Evolutionary conservation across 352 stramenopile species (phyloP), one percentile per base, ranked within the genome.

Genomic region (Vaucheria bursata): DNA sequence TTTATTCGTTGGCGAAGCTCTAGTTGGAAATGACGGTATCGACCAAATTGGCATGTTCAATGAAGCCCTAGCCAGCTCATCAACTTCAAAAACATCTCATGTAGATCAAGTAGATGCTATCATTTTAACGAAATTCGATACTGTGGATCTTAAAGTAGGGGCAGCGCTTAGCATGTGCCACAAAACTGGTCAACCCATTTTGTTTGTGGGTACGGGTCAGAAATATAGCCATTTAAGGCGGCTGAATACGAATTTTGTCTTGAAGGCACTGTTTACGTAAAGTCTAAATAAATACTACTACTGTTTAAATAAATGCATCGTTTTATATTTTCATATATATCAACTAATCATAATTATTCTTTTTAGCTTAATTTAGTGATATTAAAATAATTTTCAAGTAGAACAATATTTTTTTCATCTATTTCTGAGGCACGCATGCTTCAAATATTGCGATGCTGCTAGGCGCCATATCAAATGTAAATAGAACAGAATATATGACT

Each of bases 171-270:
- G 94, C 40, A 97, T 99, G 91, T 96, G 97, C 6, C 97, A 99
- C 89, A 94, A 97, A 85, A 99, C 95, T 1, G 94, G 95, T 36
- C 91, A 97, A 77, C 95, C 95, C 29, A 97, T 99, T 86, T 92
- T 98, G 76, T 99, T 99, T 87, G 93, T 98, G 38, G 96, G 96
- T 71, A 98, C 95, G 34, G 96, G 96, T 18, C 96, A 99, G 86
- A 99, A 98, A 87, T 99, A 99, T 88, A 98, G 96, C 82, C 94
- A 99, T 84, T 85, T 99, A 69, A 97, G 97, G 88, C 97, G 97
- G 82, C 88, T 98, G 50, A 97, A 96, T 85, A 94, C 97, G 40
- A 88, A 88, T 77, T 95, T 91, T 25, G 92, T 98, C n/a, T 86
- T 98, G 49, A 92, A 96, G 77, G 91, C 93, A 78, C 85, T 99